Conservation (phyloP, 148 eudicot genomes). For the Nepenthes mirabilis region DNA sequence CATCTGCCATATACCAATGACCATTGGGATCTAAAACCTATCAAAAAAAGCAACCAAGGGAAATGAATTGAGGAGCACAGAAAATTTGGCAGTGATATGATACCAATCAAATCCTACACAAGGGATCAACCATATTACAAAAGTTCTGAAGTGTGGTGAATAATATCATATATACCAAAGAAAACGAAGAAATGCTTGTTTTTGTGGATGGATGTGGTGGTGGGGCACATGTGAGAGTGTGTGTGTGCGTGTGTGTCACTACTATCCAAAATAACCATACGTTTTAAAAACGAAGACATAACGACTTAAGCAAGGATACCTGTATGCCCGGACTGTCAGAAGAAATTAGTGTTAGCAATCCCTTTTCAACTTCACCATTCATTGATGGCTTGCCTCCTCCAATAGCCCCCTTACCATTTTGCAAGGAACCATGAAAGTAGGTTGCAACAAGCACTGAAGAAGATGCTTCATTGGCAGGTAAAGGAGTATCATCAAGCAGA, state of each 20-base stretch:
- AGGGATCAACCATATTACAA: too few species aligned
- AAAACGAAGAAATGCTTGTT: too few species aligned
- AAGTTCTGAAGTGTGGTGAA: too few species aligned
- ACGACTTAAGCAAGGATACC: conserved; percentile 22
- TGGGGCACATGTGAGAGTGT: too few species aligned
- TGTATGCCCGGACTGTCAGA: conserved; percentile 80
- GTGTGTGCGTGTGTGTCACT: too few species aligned
- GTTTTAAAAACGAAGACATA: neutral
- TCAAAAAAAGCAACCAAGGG: conserved; percentile 9
- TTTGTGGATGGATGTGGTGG: too few species aligned
- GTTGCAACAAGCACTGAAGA: conserved; percentile 81
- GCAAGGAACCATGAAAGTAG: conserved; percentile 35
- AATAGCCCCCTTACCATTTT: conserved; percentile 49
- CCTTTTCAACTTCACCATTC: conserved; percentile 67
- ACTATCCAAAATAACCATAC: too few species aligned
- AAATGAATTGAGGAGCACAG: conserved; percentile 15
- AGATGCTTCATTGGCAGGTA: conserved; percentile 65
- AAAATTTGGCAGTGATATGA: neutral
- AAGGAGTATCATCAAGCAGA: conserved; percentile 76
- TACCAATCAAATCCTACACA: neutral
- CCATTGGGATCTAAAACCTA: conserved; percentile 93
- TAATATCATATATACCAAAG: too few species aligned
- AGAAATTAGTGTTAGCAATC: conserved; percentile 55
- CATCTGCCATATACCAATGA: conserved; percentile 85
- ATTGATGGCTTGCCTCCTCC: conserved; percentile 48